Conservation (phyloP, 2,329 filamentous ascomycete species). For the Fusarium hainanense region DNA sequence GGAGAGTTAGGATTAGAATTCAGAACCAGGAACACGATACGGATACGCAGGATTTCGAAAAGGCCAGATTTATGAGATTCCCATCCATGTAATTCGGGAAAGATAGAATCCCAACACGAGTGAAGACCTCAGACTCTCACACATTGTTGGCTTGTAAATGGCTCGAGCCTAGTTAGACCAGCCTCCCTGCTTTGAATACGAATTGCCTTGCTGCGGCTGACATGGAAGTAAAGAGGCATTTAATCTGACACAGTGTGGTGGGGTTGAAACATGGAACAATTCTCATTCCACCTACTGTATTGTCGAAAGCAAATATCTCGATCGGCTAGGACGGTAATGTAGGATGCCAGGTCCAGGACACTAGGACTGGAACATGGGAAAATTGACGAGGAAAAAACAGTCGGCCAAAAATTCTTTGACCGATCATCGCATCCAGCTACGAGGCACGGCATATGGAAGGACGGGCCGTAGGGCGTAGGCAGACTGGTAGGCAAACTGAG, state of each 20-base stretch:
- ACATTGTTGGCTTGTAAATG: conserved; percentile 16
- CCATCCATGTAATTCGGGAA: conserved; percentile 9
- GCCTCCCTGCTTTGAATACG: conserved; percentile 22
- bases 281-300: conserved; percentile 16
- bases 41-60: conserved; percentile 9
- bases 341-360: background rate
- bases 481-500: conserved; percentile 35
- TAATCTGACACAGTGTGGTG: conserved; percentile 36
- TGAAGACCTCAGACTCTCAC: conserved; percentile 23
- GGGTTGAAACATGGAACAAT: conserved; percentile 3
- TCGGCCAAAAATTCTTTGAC: conserved; percentile 21
- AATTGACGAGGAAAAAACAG: conserved; percentile 17
- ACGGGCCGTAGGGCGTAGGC: conserved; percentile 27
- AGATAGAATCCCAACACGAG: conserved; percentile 16
- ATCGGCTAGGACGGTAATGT: conserved; percentile 17
- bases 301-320: background rate
- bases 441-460: conserved; percentile 16
- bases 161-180: conserved; percentile 4
- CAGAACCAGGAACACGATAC: conserved; percentile 17
- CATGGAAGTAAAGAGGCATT: conserved; percentile 20
- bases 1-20: conserved; percentile 6
- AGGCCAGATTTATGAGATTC: conserved; percentile 3
- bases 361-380: conserved; percentile 19
- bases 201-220: conserved; percentile 27
- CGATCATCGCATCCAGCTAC: conserved; percentile 18